Evolutionary conservation across 2,329 filamentous ascomycete species (phyloP).

Genomic region (Sarocladium oryzae): DNA sequence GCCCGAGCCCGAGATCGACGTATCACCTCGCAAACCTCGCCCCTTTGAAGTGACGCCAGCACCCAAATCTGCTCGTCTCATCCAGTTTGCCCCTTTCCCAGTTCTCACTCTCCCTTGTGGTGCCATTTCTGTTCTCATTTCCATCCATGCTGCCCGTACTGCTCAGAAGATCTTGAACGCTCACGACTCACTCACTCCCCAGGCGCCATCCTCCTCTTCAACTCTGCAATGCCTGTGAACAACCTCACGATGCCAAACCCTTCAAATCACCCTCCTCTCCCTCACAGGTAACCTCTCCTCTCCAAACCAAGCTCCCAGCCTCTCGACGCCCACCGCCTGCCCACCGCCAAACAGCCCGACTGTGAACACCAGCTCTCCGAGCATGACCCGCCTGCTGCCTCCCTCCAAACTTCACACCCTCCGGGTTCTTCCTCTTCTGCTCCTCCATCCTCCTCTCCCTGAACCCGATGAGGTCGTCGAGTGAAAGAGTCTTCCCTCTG

Average conservation of each 20-base stretch:
- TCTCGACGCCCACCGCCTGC: neutral
- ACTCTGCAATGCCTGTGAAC: neutral
- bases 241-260: conserved; percentile 8
- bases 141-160: no score
- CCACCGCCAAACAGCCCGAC: conserved; percentile 1
- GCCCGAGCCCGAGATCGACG: no score
- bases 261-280: neutral
- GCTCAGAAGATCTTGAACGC: no score
- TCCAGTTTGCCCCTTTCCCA: no score
- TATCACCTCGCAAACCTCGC: no score
- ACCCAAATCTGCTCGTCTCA: no score
- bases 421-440: neutral
- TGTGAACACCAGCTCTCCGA: neutral
- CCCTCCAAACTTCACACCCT: neutral
- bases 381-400: neutral
- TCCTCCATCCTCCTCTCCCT: neutral
- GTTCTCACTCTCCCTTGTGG: no score
- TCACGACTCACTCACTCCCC: neutral
- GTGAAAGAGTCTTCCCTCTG: neutral
- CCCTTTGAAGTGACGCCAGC: no score
- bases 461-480: neutral
- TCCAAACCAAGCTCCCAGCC: conserved; percentile 1
- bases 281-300: conserved; percentile 6
- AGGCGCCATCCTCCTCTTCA: neutral
- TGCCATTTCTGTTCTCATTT: no score